These are phyloP conservation scores for Microbotryomycetes sp. DNA, from an alignment of 1,284 basidiomycete genomes.

Conservation along the genomic window DNA sequence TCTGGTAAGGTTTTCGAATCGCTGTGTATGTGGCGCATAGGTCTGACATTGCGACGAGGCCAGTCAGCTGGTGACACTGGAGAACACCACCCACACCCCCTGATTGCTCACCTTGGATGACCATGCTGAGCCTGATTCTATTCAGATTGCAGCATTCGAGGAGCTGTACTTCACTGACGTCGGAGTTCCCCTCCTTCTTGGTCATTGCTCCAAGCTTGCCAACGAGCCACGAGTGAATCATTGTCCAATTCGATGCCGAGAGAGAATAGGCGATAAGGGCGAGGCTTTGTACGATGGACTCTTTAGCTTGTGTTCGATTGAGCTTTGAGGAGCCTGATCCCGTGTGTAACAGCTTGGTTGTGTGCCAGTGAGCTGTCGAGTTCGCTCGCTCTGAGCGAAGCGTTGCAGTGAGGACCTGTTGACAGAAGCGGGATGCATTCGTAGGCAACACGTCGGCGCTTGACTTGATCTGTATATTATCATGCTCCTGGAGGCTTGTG, in stretches of 20 bases:
- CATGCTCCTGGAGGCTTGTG: too few species aligned
- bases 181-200: constrained; percentile 47
- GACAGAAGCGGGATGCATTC: too few species aligned
- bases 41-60: constrained; percentile 49
- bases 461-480: too few species aligned
- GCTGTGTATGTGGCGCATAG: constrained; percentile 75
- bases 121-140: constrained; percentile 55
- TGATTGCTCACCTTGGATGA: constrained; percentile 54
- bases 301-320: too few species aligned
- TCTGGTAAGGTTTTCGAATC: constrained; percentile 68
- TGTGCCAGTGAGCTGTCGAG: too few species aligned
- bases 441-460: too few species aligned
- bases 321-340: too few species aligned
- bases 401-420: too few species aligned
- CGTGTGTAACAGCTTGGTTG: too few species aligned
- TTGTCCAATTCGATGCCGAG: constrained; percentile 81
- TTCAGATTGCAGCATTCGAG: constrained; percentile 67
- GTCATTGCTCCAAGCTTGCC: constrained; percentile 1
- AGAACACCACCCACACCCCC: too few species aligned
- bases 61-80: constrained; percentile 19
- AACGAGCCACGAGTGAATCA: constrained; percentile 53
- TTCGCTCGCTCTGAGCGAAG: too few species aligned
- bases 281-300: constrained; percentile 45
- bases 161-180: constrained; percentile 66
- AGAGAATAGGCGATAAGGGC: constrained; percentile 80